These are phyloP conservation scores for Xylaria sp. DNA, from an alignment of 2,329 filamentous ascomycete species.

Conservation along the genomic window DNA sequence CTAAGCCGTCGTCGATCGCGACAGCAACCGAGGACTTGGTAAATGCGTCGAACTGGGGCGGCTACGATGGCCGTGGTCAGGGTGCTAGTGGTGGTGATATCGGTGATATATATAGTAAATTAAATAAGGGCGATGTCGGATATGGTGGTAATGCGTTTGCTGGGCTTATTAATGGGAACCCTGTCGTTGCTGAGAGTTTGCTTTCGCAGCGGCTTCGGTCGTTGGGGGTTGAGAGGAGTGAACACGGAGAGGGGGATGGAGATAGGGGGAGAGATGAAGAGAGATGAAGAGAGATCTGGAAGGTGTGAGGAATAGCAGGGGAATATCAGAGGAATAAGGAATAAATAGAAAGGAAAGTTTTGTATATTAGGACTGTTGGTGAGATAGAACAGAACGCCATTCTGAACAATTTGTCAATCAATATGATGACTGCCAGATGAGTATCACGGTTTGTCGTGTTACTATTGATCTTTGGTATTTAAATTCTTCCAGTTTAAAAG, in stretches of 20 bases:
- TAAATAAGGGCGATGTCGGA: constrained; percentile 67
- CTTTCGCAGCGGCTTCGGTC: constrained; percentile 72
- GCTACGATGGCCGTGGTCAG: constrained; percentile 35
- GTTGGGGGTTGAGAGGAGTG: constrained; percentile 55
- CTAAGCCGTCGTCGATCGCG: constrained; percentile 35
- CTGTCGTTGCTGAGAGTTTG: constrained; percentile 65
- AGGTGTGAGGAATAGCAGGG: too few relatives aligned
- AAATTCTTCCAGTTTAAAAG: too few relatives aligned
- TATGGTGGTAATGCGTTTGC: constrained; percentile 64
- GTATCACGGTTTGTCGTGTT: too few relatives aligned
- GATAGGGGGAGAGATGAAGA: too few relatives aligned
- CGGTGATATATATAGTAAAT: constrained; percentile 67
- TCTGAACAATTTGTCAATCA: too few relatives aligned
- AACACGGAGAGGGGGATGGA: neutral
- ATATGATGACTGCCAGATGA: too few relatives aligned
- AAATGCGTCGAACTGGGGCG: constrained; percentile 33
- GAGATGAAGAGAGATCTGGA: too few relatives aligned
- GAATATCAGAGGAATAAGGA: too few relatives aligned
- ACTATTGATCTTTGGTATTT: too few relatives aligned
- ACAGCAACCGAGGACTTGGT: constrained; percentile 46
- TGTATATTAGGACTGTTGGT: neutral
- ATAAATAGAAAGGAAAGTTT: constrained; percentile 10
- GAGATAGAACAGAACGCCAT: too few relatives aligned
- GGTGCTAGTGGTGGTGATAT: too few relatives aligned
- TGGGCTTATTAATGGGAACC: constrained; percentile 45